These are phyloP conservation scores for Juglanconis sp. DNA, from an alignment of 2,329 filamentous ascomycete species.

Conservation along the genomic window DNA sequence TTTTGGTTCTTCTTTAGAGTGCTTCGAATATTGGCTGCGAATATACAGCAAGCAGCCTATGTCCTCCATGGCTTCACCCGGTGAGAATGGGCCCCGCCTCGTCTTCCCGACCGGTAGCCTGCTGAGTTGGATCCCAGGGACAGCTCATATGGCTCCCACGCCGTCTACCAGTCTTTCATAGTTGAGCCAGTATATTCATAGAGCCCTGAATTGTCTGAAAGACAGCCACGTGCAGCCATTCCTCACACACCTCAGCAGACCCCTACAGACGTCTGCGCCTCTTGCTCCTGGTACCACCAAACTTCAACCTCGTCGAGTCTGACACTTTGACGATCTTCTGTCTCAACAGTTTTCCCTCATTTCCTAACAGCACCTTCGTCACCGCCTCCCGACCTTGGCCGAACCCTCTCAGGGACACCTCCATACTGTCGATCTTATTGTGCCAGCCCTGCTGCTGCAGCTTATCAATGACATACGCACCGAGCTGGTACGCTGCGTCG, in stretches of 20 bases:
- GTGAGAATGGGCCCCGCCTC: background rate
- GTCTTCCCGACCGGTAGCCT: background rate
- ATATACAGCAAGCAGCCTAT: background rate
- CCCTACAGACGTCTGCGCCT: slow-evolving; percentile 72
- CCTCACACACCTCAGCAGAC: background rate
- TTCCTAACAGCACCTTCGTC: slow-evolving; percentile 82
- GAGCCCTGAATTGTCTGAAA: background rate
- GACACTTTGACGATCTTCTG: slow-evolving; percentile 74
- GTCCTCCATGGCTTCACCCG: too few species aligned
- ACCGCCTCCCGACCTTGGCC: slow-evolving; percentile 84
- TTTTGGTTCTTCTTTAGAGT: background rate
- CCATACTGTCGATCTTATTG: slow-evolving; percentile 70
- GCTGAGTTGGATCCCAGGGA: background rate
- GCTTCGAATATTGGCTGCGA: background rate
- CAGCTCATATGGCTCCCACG: background rate
- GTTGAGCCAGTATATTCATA: background rate
- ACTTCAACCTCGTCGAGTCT: slow-evolving; percentile 88
- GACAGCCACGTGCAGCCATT: background rate
- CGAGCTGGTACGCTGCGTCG: slow-evolving; percentile 89
- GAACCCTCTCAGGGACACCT: slow-evolving; percentile 81
- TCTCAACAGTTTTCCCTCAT: slow-evolving; percentile 74
- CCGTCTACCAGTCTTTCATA: background rate
- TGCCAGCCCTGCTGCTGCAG: slow-evolving; percentile 80
- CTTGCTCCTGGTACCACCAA: slow-evolving; percentile 86
- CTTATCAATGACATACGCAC: slow-evolving; percentile 76